A percentile compares a stretch with the other conserved stretches of the same genome.
Evolutionary conservation across 345 rosid genomes (phyloP).

Genomic region (Fremontodendron californicum): DNA sequence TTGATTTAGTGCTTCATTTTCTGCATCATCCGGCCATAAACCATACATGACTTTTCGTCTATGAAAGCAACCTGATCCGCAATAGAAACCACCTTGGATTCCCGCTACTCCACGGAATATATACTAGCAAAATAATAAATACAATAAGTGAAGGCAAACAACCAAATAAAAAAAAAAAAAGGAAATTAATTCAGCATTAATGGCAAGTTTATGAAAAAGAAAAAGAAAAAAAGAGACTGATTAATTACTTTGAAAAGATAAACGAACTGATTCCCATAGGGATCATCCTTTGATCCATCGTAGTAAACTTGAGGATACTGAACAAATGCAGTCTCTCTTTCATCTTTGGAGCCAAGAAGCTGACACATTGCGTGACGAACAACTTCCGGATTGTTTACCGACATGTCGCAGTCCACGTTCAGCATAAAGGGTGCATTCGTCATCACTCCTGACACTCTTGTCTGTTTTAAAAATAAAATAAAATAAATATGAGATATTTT

Average conservation of each 20-base stretch:
- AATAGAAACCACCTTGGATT: constrained; percentile 47
- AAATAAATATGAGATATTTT: too few species aligned
- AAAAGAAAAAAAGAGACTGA: too few species aligned
- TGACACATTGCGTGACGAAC: constrained; percentile 49
- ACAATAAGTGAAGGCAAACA: too few species aligned
- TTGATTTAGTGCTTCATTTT: constrained; percentile 13
- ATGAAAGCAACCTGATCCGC: constrained; percentile 58
- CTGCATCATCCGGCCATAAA: constrained; percentile 26
- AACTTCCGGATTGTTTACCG: constrained; percentile 45
- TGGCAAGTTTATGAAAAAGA: too few species aligned
- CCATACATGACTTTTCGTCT: constrained; percentile 60
- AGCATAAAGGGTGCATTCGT: constrained; percentile 72
- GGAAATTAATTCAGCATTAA: too few species aligned
- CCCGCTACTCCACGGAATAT: constrained; percentile 37
- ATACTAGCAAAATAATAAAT: constrained; percentile 22
- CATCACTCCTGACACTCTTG: constrained; percentile 60
- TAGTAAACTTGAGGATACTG: constrained; percentile 51
- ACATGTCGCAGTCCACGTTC: constrained; percentile 80
- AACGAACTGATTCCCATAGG: constrained; percentile 27
- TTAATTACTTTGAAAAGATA: too few species aligned
- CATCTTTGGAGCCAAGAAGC: constrained; percentile 24
- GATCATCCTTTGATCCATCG: constrained; percentile 31
- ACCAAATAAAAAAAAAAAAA: too few species aligned
- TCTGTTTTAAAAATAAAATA: too few species aligned
- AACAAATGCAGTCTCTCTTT: constrained; percentile 39